phyloP scores from a whole-genome alignment of 2,329 filamentous ascomycete genomes.

The Knufia petricola region DNA sequence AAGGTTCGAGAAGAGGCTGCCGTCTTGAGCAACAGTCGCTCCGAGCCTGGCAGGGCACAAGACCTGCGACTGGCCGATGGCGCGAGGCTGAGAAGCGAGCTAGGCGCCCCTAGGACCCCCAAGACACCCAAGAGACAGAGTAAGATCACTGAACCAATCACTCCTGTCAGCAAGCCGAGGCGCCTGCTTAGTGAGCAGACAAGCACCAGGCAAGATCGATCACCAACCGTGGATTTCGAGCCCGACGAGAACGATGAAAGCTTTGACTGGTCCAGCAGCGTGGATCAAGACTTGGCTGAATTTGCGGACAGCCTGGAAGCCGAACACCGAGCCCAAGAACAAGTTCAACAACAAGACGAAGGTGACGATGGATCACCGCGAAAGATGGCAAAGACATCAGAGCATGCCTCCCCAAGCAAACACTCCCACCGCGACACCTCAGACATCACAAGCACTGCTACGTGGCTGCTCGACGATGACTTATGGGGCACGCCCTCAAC shows the following conservation, averaged over 20 bases:
- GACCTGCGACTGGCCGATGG: neutral
- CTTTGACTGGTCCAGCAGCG: constrained; percentile 31
- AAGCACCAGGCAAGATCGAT: neutral
- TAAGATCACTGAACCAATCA: constrained; percentile 11
- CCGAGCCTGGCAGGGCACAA: constrained; percentile 29
- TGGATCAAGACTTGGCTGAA: constrained; percentile 27
- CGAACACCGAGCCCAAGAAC: too few species aligned
- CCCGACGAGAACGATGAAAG: constrained; percentile 28
- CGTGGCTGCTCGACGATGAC: constrained; percentile 16
- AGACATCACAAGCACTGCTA: constrained; percentile 1
- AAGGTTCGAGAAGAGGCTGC: constrained; percentile 42
- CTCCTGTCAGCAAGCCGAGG: constrained; percentile 12
- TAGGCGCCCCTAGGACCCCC: constrained; percentile 20
- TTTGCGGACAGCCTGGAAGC: constrained; percentile 26
- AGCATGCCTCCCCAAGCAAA: constrained; percentile 22
- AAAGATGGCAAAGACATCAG: constrained; percentile 28
- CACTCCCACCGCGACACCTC: constrained; percentile 26
- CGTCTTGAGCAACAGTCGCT: constrained; percentile 41
- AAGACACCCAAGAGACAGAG: constrained; percentile 23
- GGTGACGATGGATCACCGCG: constrained; percentile 26
- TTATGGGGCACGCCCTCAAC: constrained; percentile 20
- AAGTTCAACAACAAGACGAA: constrained; percentile 13
- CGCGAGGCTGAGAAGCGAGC: neutral
- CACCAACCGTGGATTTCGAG: neutral
- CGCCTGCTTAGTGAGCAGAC: neutral